A percentile compares a stretch with the other conserved stretches of the same genome.
Conservation (phyloP, 192 early-diverging fungal genomes). For the Glomus cerebriforme region DNA sequence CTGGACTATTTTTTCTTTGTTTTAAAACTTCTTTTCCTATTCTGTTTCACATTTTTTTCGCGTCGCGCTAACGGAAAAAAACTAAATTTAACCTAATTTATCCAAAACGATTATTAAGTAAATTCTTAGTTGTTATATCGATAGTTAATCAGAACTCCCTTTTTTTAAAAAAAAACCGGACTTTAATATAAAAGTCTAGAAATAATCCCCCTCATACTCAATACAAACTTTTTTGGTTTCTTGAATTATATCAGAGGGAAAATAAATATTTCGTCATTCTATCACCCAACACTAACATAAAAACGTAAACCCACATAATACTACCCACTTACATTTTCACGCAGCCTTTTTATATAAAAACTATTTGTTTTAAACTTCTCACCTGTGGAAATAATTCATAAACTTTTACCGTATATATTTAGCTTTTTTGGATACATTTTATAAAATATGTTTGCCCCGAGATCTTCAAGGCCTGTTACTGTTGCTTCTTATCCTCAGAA, state of each 20-base stretch:
- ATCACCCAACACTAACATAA: neutral
- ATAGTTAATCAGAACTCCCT: neutral
- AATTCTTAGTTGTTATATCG: too few species aligned
- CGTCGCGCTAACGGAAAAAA: neutral
- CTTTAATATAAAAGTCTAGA: neutral
- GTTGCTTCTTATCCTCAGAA: constrained; percentile 21
- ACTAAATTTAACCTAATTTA: neutral
- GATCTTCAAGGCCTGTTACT: constrained; percentile 24
- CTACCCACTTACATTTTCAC: neutral
- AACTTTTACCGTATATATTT: neutral
- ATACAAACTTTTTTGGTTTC: neutral
- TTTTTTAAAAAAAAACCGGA: neutral
- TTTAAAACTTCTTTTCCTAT: neutral
- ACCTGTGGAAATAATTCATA: neutral
- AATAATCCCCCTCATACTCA: neutral
- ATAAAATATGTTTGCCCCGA: constrained; percentile 28
- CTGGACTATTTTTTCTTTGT: neutral
- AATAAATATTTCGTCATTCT: neutral
- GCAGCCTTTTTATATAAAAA: neutral
- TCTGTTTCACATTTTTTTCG: neutral
- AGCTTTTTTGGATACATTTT: neutral
- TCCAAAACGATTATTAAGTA: neutral
- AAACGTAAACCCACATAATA: neutral
- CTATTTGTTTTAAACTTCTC: too few species aligned
- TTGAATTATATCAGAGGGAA: too few species aligned